Evolutionary conservation across 192 early-diverging fungal species (phyloP).

Genomic region (Dimargaris xerosporica): DNA sequence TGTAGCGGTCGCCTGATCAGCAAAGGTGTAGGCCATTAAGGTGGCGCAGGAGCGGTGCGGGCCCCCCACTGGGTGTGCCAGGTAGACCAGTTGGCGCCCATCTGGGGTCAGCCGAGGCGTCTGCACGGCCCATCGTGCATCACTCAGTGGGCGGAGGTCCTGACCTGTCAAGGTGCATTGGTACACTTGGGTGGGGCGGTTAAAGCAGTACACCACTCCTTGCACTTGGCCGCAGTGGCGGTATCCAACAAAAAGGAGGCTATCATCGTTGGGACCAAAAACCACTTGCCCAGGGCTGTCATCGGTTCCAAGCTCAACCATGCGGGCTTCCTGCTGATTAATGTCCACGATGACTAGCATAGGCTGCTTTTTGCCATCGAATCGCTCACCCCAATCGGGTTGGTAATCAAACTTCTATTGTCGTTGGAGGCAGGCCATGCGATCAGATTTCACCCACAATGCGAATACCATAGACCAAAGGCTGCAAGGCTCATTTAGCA

Average conservation of each 20-base stretch:
- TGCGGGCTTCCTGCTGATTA: conserved; percentile 16
- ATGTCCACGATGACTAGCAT: conserved; percentile 38
- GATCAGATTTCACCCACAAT: too few species aligned
- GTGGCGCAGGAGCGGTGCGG: conserved; percentile 50
- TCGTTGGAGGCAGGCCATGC: too few species aligned
- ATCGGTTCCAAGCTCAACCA: conserved; percentile 14
- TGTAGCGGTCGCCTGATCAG: background rate
- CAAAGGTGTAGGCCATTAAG: conserved; percentile 26
- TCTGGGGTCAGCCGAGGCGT: conserved; percentile 46
- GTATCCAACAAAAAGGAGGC: conserved; percentile 53
- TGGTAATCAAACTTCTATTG: conserved; percentile 32
- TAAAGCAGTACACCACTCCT: conserved; percentile 52
- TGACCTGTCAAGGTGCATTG: conserved; percentile 27
- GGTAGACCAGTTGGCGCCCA: conserved; percentile 33
- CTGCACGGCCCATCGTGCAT: conserved; percentile 24
- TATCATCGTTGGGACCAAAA: conserved; percentile 29
- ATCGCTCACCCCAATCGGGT: conserved; percentile 58
- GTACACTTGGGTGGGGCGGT: conserved; percentile 44
- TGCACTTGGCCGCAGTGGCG: conserved; percentile 32
- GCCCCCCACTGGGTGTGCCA: conserved; percentile 42
- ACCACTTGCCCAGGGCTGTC: conserved; percentile 30
- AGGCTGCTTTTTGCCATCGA: conserved; percentile 39
- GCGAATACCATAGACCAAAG: too few species aligned
- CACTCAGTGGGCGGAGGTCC: conserved; percentile 17
- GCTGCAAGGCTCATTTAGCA: too few species aligned